A percentile compares a stretch with the other conserved stretches of the same genome.
Evolutionary conservation across 305 asterid species (phyloP).

Genomic region (Solanum hybrid): DNA sequence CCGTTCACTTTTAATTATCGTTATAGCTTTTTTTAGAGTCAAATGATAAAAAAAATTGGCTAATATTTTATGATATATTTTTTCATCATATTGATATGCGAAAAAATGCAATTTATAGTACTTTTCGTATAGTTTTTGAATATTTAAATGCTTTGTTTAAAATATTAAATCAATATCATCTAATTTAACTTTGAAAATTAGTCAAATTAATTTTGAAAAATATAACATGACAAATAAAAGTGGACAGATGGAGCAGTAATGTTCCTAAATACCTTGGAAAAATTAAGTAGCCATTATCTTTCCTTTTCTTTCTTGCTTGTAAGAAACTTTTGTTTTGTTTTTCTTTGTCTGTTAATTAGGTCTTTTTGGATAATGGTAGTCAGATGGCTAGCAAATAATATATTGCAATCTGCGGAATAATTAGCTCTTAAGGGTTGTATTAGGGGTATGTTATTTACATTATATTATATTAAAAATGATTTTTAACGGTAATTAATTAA

Average conservation of each 20-base stretch:
- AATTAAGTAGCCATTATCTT: background rate
- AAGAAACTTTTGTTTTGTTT: background rate
- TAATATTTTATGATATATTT: too few species aligned
- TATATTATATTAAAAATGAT: background rate
- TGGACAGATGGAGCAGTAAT: fast-evolving
- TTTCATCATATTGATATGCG: too few species aligned
- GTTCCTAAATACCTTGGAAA: background rate
- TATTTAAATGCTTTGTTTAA: too few species aligned
- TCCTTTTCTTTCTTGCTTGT: background rate
- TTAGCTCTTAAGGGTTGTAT: background rate
- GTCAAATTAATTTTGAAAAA: fast-evolving
- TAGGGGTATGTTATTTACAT: background rate
- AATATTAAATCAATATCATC: too few species aligned
- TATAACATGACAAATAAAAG: fast-evolving
- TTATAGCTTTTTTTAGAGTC: too few species aligned
- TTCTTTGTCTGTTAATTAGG: background rate
- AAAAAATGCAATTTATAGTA: too few species aligned
- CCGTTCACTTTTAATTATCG: too few species aligned
- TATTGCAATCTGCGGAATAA: too few species aligned
- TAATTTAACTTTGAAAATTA: too few species aligned
- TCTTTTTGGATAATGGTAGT: background rate
- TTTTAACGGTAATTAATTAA: too few species aligned
- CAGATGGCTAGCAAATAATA: background rate
- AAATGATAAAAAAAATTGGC: fast-evolving
- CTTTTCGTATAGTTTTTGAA: too few species aligned